Percentiles rank a stretch among this genome's conserved stretches.
Conservation (phyloP, 106 monocot genomes). For the Dioscorea alata region DNA sequence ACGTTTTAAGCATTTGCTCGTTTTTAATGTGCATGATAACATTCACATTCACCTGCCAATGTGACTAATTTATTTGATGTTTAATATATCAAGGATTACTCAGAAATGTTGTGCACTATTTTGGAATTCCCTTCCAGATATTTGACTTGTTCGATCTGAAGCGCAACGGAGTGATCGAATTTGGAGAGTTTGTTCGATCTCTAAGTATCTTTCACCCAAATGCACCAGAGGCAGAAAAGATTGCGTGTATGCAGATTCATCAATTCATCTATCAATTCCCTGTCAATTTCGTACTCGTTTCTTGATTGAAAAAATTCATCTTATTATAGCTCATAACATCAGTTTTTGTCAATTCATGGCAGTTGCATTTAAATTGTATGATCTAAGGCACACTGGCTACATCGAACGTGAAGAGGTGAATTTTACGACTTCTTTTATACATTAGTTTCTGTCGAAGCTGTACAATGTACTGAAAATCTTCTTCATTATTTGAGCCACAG, state of each 20-base stretch:
- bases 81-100: too few relatives aligned
- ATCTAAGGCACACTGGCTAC: slow-evolving; percentile 58
- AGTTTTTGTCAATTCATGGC: slow-evolving; percentile 7
- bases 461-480: too few relatives aligned
- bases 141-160: slow-evolving; percentile 84
- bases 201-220: slow-evolving; percentile 83
- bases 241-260: slow-evolving; percentile 42
- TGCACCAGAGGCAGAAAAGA: slow-evolving; percentile 52
- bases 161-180: slow-evolving; percentile 79
- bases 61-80: too few relatives aligned
- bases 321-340: neutral
- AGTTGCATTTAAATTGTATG: slow-evolving; percentile 80
- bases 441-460: too few relatives aligned
- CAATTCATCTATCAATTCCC: too few relatives aligned
- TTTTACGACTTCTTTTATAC: neutral
- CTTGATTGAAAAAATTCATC: too few relatives aligned
- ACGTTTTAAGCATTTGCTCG: too few relatives aligned
- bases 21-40: too few relatives aligned
- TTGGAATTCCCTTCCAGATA: slow-evolving; percentile 35
- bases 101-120: too few relatives aligned
- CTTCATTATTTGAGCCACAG: slow-evolving; percentile 16
- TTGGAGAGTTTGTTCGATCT: slow-evolving; percentile 88
- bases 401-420: slow-evolving; percentile 67
- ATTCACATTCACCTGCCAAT: too few relatives aligned
- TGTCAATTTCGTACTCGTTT: too few relatives aligned